Evolutionary conservation across 768 basidiomycete genomes (phyloP), one percentile per base, ranked within the genome.

Genomic region (Mycena rebaudengoi): DNA sequence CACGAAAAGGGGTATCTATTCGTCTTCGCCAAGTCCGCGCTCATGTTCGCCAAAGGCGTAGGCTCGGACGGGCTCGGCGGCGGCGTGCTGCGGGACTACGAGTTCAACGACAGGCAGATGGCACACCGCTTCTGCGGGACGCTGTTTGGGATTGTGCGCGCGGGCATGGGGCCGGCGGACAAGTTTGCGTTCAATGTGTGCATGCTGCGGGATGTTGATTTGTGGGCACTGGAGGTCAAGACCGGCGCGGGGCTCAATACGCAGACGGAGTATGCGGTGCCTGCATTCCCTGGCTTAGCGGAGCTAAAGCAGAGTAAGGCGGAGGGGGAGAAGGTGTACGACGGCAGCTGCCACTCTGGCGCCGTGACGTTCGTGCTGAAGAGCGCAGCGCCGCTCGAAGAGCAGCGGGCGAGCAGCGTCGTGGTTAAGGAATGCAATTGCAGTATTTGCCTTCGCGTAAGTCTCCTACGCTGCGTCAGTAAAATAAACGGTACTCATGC

Each of bases 281-380:
- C 62, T 0, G 62, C 58, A 37, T 68, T 59, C 33, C 66, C 62
- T 8, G 52, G 58, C 13, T 45, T 64, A 16, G 51, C 30, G 26
- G 53, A 21, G 28, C 53, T 68, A 6, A 5, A 8, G 58, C 53
- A 21, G 40, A 60, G 54, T 53, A 53, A n/a, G 26, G 40, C 26
- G 28, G 52, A 26, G 40, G 66, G 66, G 3, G 66, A 68, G 50
- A 68, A 68, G 49, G 61, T 68, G 25, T 68, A 68, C 30, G 21
- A 57, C 20, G 68, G 68, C 12, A 63, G 61, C 65, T 69, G 68
- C 59, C 68, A 69, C 49, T 69, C 65, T 54, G 68, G 68, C 23
- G 55, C 64, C 11, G 53, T 69, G 14, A 57, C 61, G 21, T 69
- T 66, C 46, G 61, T 57, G 16, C 52, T 69, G 40, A 62, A 57